These are phyloP conservation scores for Annulohypoxylon nitens DNA, from an alignment of 495 filamentous ascomycete species.

Conservation along the genomic window DNA sequence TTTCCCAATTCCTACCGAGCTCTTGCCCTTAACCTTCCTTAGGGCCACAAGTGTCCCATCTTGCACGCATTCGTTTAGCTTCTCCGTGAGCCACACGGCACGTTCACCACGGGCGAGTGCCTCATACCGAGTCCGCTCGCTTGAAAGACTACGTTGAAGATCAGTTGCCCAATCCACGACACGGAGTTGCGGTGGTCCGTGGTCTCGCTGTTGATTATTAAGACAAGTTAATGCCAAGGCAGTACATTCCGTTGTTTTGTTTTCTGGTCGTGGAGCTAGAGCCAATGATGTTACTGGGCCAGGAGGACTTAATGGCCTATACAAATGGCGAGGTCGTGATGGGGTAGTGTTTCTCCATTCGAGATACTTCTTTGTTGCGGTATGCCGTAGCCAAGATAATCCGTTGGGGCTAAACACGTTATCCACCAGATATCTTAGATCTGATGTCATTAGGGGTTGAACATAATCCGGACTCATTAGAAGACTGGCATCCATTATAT, in stretches of 20 bases:
- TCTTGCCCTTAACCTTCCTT: constrained; percentile 29
- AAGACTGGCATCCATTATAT: constrained; percentile 94
- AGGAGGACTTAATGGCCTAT: constrained; percentile 44
- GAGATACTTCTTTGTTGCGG: constrained; percentile 88
- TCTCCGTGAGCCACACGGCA: constrained; percentile 82
- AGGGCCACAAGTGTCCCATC: constrained; percentile 74
- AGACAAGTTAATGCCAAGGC: constrained; percentile 79
- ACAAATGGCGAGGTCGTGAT: constrained; percentile 47
- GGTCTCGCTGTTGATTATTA: constrained; percentile 77
- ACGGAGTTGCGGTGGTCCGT: constrained; percentile 80
- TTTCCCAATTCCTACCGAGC: constrained; percentile 38
- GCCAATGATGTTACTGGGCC: constrained; percentile 17
- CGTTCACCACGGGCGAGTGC: constrained; percentile 77
- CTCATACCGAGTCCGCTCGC: constrained; percentile 84
- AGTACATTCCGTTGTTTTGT: constrained; percentile 39
- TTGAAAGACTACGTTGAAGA: constrained; percentile 83
- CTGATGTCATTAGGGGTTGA: constrained; percentile 83
- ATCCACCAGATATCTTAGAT: constrained; percentile 76
- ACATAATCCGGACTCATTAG: constrained; percentile 96
- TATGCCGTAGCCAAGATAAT: constrained; percentile 86
- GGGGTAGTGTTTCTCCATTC: constrained; percentile 65
- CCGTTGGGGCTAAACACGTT: constrained; percentile 84
- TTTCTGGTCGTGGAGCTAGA: constrained; percentile 12
- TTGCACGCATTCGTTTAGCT: constrained; percentile 77
- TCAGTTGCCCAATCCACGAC: constrained; percentile 92